Base-by-base conservation (phyloP, 257 asterid species). In the Gardenia jasminoides region DNA sequence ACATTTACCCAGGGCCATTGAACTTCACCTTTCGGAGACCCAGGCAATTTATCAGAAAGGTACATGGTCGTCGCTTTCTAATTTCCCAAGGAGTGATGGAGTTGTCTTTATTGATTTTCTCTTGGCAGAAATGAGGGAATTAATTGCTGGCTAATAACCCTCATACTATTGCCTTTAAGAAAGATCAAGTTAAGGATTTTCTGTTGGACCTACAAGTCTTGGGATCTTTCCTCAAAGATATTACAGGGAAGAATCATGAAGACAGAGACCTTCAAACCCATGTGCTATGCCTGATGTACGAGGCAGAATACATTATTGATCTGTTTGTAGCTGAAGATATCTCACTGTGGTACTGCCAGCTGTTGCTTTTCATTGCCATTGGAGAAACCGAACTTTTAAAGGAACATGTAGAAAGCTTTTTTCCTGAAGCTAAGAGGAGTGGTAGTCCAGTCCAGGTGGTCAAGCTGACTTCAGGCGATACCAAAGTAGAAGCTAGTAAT, bases 1-100 rank as follows among this genome's bases (percentile, higher is more conserved):
- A 3, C 10, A 36, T 62, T 48, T 79, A 41, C 24, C 44, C 19
- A 30, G 7, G 5, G 31, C 17, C 16, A 58, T 68, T 19, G 46
- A 67, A 10, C 19, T 48, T 19, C 28, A 26, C 43, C 26, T 39
- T 39, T 43, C 30, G 17, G 64, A 74, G 36, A n/a, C 50, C 13
- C 24, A 56, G 13, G 67, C 74, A 39, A 15, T 33, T n/a, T 41
- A 19, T 76, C 50, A 7, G n/a, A 20, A 4, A 46, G 30, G 7
- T 43, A 70, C 72, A 16, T 10, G 28, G 39, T 79, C 39, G 0
- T 10, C 24, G 56, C 26, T 58, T n/a, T 20, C 59, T 3, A 36
- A 20, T 17, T 80, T 83, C 70, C 83, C 81, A 7, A 75, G 19
- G 79, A 76, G 44, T 1, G 31, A 74, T 64, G 83, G 46, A n/a